phyloP scores from a whole-genome alignment of 192 early-diverging fungal genomes.

The Endogone sp. region DNA sequence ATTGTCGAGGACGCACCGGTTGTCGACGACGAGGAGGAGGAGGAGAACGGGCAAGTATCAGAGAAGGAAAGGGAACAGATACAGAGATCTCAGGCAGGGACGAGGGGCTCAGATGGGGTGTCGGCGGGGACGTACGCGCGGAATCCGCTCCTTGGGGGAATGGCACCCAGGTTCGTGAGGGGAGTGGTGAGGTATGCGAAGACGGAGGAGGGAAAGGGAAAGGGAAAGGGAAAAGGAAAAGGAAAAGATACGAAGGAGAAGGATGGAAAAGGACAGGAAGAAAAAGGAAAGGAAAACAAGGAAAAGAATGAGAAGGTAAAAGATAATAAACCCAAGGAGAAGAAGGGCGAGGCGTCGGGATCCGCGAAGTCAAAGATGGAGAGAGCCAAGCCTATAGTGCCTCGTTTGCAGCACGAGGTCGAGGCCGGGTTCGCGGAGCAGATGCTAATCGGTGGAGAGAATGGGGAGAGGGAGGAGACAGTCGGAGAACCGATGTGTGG shows the following conservation, averaged over 20 bases:
- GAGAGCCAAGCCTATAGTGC: neutral
- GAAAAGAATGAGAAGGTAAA: neutral
- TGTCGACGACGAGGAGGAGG: conserved; percentile 17
- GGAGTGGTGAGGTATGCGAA: conserved; percentile 2
- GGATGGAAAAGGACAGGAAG: neutral
- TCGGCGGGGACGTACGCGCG: conserved; percentile 29
- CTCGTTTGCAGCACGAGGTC: neutral
- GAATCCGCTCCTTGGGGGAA: conserved; percentile 28
- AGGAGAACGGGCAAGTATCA: conserved; percentile 4
- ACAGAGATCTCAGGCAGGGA: neutral
- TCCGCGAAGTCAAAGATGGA: conserved; percentile 4
- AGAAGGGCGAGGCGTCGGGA: neutral
- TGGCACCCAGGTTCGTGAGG: conserved; percentile 17
- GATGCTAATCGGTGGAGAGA: conserved; percentile 14
- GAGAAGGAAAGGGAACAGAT: neutral
- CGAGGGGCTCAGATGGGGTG: neutral
- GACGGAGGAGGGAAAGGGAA: conserved; percentile 4
- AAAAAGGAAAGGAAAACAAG: conserved; percentile 2
- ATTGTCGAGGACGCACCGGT: conserved; percentile 27
- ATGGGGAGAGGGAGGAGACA: conserved; percentile 9
- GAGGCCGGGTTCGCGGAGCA: neutral
- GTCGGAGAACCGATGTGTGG: too few relatives aligned
- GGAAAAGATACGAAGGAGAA: neutral
- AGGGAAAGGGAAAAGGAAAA: neutral
- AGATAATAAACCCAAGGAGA: too few relatives aligned